Conservation (phyloP, 805 yeast genomes). For the Ogataea ramenticola region DNA sequence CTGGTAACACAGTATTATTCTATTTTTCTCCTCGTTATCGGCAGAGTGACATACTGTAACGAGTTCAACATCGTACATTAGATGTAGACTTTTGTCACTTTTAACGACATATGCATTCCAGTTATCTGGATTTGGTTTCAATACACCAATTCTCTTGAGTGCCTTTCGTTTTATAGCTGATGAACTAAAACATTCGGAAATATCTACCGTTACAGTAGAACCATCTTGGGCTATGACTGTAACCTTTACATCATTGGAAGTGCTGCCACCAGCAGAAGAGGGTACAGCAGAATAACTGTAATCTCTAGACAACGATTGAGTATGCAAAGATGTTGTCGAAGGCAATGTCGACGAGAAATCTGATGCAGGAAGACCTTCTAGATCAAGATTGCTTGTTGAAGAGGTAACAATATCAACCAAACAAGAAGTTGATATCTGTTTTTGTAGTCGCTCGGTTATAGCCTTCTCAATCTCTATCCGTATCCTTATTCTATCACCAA, state of each 20-base stretch:
- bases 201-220: constrained; percentile 55
- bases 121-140: constrained; percentile 31
- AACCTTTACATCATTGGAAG: constrained; percentile 21
- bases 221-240: constrained; percentile 77
- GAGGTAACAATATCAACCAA: constrained; percentile 13
- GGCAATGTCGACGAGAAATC: no score
- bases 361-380: background rate
- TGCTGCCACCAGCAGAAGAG: background rate
- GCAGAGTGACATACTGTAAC: constrained; percentile 77
- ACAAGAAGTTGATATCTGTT: constrained; percentile 11
- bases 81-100: constrained; percentile 30
- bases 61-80: constrained; percentile 69
- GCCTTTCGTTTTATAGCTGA: constrained; percentile 68
- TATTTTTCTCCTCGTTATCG: constrained; percentile 60
- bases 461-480: constrained; percentile 48
- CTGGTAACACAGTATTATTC: constrained; percentile 61
- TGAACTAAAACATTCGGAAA: constrained; percentile 75
- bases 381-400: constrained; percentile 3
- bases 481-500: constrained; percentile 78
- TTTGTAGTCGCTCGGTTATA: constrained; percentile 26
- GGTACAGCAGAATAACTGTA: background rate
- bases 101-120: constrained; percentile 61
- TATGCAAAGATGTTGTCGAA: background rate
- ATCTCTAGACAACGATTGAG: background rate
- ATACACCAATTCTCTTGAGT: constrained; percentile 48